A percentile compares a stretch with the other conserved stretches of the same genome.
These are phyloP conservation scores for Porpolomopsis calyptriformis DNA, from an alignment of 768 basidiomycete species.

Conservation along the genomic window DNA sequence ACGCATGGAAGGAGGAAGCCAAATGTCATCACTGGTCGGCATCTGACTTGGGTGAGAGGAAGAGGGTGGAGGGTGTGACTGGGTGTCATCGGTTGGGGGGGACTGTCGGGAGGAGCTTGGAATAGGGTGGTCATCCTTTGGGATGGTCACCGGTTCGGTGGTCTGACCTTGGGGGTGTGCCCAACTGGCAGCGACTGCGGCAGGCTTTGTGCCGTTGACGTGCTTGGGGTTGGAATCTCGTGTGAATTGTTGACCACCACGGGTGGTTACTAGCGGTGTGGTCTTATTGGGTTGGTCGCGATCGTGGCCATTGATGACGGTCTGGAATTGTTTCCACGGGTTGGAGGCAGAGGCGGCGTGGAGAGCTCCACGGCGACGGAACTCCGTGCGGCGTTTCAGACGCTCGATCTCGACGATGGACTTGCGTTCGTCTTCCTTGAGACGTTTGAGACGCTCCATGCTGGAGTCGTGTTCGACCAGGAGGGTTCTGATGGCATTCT, in stretches of 20 bases:
- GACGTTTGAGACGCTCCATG: conserved; percentile 19
- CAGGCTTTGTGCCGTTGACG: background rate
- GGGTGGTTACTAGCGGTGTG: background rate
- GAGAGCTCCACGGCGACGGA: background rate
- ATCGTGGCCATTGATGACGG: background rate
- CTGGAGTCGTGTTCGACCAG: conserved; percentile 32
- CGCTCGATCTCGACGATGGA: conserved; percentile 15
- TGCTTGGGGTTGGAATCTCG: background rate
- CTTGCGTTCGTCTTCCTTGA: conserved; percentile 19
- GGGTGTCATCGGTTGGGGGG: background rate
- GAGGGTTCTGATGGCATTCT: conserved; percentile 19
- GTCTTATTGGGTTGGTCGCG: background rate
- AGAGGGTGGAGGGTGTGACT: background rate
- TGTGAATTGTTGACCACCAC: background rate
- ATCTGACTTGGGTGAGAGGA: background rate
- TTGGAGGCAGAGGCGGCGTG: background rate
- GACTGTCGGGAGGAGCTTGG: background rate
- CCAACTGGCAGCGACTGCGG: background rate
- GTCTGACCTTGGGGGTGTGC: background rate
- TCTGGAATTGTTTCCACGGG: background rate
- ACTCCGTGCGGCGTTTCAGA: background rate
- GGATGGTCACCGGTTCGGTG: background rate
- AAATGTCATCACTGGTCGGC: no score
- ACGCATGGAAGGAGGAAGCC: no score
- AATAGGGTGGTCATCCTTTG: background rate